Evolutionary conservation across 148 eudicot species (phyloP).

Genomic region (Rhododendron griersonianum): DNA sequence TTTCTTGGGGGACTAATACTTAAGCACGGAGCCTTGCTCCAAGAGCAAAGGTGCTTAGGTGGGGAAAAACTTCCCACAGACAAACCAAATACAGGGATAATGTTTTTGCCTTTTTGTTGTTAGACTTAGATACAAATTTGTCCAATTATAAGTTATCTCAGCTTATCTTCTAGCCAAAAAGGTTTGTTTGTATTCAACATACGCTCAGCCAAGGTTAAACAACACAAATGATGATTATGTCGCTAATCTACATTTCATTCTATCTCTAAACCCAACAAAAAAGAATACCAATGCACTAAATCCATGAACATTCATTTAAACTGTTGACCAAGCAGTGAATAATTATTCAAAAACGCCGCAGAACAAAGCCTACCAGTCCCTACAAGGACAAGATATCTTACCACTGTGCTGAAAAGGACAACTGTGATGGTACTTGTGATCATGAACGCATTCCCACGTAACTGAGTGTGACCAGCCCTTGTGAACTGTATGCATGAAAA

Average conservation of each 20-base stretch:
- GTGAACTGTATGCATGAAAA: slow-evolving; percentile 49
- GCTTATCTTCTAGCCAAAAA: not conserved
- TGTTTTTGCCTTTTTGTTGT: not conserved
- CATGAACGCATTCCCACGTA: slow-evolving; percentile 64
- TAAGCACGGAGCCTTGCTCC: not conserved
- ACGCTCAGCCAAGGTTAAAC: not conserved
- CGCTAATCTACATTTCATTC: not conserved
- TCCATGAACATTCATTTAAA: slow-evolving; percentile 32
- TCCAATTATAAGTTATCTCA: not conserved
- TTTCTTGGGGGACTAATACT: not conserved
- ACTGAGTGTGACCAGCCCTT: slow-evolving; percentile 51
- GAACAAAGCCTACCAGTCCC: not conserved
- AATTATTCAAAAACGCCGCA: not conserved
- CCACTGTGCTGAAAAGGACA: slow-evolving; percentile 83
- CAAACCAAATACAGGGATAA: not conserved
- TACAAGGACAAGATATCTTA: slow-evolving; percentile 19
- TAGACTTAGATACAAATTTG: too few species aligned
- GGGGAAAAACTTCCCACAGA: not conserved
- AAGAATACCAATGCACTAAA: not conserved
- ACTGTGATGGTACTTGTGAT: slow-evolving; percentile 80
- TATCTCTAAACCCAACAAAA: not conserved
- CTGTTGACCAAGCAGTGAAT: not conserved
- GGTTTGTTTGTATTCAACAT: not conserved
- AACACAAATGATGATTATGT: not conserved
- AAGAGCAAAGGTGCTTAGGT: not conserved